Base-by-base conservation (phyloP, 2,329 filamentous ascomycete species). In the Botrytis deweyae region DNA sequence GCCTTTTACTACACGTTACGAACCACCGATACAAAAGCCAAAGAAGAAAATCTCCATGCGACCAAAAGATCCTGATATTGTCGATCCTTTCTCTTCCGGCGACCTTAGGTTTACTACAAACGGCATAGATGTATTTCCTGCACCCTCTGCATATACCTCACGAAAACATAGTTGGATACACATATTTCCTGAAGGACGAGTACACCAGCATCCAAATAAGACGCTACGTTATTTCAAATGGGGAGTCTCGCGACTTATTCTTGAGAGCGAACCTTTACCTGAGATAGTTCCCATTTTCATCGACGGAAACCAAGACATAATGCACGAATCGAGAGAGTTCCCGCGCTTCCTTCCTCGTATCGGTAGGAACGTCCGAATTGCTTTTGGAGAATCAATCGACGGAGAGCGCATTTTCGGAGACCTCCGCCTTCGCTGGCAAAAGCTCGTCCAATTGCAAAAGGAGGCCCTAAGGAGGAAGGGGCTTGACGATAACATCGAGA, bases 201-300 rank as follows among this genome's bases (percentile, higher is more conserved):
- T 97, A 64, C 95, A 98, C 83, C 96, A 99, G 84, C 91, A 94
- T 77, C 88, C 92, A 1, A 85, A 90, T 61, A 90, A 90, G 78
- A 89, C 91, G 12, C 91, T 98, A 86, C 92, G 96, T 44, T 99
- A 99, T 84, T 98, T 98, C 88, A 98, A 97, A 85, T 99, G 96
- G 96, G 96, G 96, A 1, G 87, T 98, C 2, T 94, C 95, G 10
- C 90, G 96, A 3, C 87, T 98, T 74, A 96, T 99, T 74, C 89
- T 99, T 65, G 96, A 99, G 83, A 89, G 92, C 65, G 92, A 95
- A 67, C 93, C 94, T 4, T 91, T 93, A 76, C 96, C 96, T 0
- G 93, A 97, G 78, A 88, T 99, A 33, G 88, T 99, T 52, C 94
- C 96, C 62, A 95, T 99, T 84, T 99, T 97, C 86, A 91, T 98